Evolutionary conservation across 2,329 filamentous ascomycete genomes (phyloP).

Genomic region (Colletotrichum cuscutae): DNA sequence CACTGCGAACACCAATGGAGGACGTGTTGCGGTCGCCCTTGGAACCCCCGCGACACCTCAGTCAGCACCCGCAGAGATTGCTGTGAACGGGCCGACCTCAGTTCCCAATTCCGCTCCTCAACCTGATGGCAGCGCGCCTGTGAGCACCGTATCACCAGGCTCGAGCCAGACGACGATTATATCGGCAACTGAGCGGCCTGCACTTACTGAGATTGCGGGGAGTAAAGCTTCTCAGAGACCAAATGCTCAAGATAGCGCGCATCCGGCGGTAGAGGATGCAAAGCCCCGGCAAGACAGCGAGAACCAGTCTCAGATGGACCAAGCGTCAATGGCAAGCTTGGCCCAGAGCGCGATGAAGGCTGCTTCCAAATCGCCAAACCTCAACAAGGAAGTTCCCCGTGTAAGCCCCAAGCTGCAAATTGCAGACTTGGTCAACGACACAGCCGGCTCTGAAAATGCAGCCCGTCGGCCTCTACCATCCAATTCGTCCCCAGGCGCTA

Average conservation of each 20-base stretch:
- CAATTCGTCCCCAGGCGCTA: neutral
- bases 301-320: neutral
- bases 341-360: constrained; percentile 1
- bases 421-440: constrained; percentile 17
- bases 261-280: too few species aligned
- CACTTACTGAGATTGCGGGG: neutral
- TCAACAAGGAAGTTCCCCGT: constrained; percentile 4
- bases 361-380: constrained; percentile 2
- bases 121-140: neutral
- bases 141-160: neutral
- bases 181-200: neutral
- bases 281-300: neutral
- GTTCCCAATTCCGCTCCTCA: neutral
- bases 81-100: neutral
- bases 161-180: neutral
- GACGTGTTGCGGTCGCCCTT: neutral
- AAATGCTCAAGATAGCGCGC: neutral
- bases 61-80: neutral
- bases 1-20: neutral
- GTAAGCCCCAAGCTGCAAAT: constrained; percentile 19
- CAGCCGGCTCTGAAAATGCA: neutral
- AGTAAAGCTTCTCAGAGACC: neutral
- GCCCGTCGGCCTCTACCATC: constrained; percentile 17
- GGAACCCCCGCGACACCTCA: constrained; percentile 2
- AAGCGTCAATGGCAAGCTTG: neutral